Evolutionary conservation across 495 filamentous ascomycete species (phyloP), one percentile per base, ranked within the genome.

Genomic region (Xylaria cubensis): DNA sequence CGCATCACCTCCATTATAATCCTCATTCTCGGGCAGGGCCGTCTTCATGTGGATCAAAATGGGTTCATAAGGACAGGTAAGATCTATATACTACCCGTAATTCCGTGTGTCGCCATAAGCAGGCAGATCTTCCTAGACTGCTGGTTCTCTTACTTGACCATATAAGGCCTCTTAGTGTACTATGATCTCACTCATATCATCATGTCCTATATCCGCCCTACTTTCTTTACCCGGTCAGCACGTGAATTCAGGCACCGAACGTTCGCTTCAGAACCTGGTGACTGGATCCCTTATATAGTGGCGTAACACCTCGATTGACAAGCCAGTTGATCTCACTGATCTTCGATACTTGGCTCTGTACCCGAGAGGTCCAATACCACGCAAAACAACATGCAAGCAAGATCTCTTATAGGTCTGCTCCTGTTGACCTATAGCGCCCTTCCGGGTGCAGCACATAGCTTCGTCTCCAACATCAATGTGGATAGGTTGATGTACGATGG

Each of bases 401-500:
- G 2, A 2, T 34, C 4, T 34, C 46, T 24, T 58, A 4, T n/a
- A 42, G 19, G 53, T 12, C n/a, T 32, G 51, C 51, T 68, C 51
- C 19, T 21, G 32, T 46, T 68, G 10, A 39, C 51, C 51, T 58
- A 34, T 51, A 21, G 24, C 36, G 39, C 17, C 32, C 26, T 32
- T 41, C 50, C 19, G 10, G 48, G 48, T 42, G 34, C 9, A 64
- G 87, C 86, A 55, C 90, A 92, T 77, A 89, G 90, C 64, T 89
- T 86, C 76, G 86, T 92, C 63, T 76, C 82, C 26, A 85, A 88
- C 74, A 83, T 90, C 73, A 81, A 89, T 65, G 84, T 90, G 67
- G 87, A 87, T 74, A 86, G 86, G 61, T 74, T 74, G 21, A 80
- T 78, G 64, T 87, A 85, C 78, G 67, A 74, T 48, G 86, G 86